Percentiles rank a stretch among this genome's conserved stretches.
Evolutionary conservation across 2,329 filamentous ascomycete species (phyloP).

Genomic region (Neopestalotiopsis clavispora): DNA sequence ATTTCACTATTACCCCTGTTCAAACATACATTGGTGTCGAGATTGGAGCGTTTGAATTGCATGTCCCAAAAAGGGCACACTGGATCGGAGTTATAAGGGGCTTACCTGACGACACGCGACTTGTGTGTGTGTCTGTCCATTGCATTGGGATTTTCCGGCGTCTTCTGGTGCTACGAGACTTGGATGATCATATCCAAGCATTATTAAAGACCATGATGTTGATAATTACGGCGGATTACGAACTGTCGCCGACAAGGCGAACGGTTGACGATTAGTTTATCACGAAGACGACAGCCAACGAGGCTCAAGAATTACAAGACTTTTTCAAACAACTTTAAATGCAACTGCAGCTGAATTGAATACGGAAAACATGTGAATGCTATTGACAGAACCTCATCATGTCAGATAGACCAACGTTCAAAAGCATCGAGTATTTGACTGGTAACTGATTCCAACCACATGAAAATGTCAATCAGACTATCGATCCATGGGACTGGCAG

Average conservation of each 20-base stretch:
- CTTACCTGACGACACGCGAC: neutral
- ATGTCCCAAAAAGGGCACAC: neutral
- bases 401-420: too few species aligned
- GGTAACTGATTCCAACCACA: too few species aligned
- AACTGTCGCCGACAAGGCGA: neutral
- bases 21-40: neutral
- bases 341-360: neutral
- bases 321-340: neutral
- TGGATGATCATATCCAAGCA: neutral
- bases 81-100: constrained; percentile 10
- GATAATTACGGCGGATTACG: constrained; percentile 3
- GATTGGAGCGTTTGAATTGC: neutral
- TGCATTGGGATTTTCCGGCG: neutral
- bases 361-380: neutral
- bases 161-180: neutral
- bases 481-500: too few species aligned
- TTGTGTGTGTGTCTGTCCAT: neutral
- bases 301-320: constrained; percentile 5
- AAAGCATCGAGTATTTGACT: too few species aligned
- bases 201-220: neutral
- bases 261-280: neutral
- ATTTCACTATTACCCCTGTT: constrained; percentile 17
- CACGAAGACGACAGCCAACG: constrained; percentile 6
- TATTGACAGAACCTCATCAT: neutral
- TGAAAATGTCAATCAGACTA: too few species aligned